Percentiles rank a stretch among this genome's conserved stretches.
Evolutionary conservation across 2,329 filamentous ascomycete species (phyloP).

Genomic region (Diplodia mutila): DNA sequence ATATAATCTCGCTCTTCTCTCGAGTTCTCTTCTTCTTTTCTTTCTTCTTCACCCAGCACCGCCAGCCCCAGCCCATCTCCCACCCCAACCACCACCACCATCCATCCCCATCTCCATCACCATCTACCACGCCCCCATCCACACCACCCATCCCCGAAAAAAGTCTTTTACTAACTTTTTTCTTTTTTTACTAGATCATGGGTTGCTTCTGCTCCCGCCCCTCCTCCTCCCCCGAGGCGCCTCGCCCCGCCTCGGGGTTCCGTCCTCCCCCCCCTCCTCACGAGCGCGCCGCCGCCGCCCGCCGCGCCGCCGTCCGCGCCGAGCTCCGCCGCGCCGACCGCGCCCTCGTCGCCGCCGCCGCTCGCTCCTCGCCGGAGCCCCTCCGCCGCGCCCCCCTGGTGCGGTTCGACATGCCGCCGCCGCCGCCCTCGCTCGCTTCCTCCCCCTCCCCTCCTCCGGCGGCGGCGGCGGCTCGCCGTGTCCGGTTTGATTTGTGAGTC

Average conservation of each 20-base stretch:
- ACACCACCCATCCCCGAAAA: not conserved
- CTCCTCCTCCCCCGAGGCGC: not conserved
- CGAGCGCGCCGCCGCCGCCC: no score
- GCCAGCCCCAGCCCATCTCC: not conserved
- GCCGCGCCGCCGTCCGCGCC: no score
- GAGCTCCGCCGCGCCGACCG: no score
- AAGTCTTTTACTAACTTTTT: not conserved
- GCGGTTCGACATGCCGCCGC: no score
- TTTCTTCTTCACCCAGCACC: not conserved
- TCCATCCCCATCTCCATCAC: not conserved
- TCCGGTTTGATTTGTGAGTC: not conserved
- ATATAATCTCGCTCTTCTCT: not conserved
- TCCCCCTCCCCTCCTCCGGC: no score
- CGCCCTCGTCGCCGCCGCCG: no score
- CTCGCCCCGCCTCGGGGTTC: no score
- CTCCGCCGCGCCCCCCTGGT: no score
- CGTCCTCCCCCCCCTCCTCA: not conserved
- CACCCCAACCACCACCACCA: not conserved
- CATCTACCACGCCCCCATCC: not conserved
- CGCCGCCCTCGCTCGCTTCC: no score
- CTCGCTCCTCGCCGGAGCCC: no score
- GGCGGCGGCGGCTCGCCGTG: no score
- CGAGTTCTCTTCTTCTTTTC: not conserved
- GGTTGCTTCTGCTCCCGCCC: not conserved
- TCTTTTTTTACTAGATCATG: not conserved